A percentile compares a stretch with the other conserved stretches of the same genome.
These are phyloP conservation scores for Cladophialophora chaetospira DNA, from an alignment of 2,329 filamentous ascomycete species.

Conservation along the genomic window DNA sequence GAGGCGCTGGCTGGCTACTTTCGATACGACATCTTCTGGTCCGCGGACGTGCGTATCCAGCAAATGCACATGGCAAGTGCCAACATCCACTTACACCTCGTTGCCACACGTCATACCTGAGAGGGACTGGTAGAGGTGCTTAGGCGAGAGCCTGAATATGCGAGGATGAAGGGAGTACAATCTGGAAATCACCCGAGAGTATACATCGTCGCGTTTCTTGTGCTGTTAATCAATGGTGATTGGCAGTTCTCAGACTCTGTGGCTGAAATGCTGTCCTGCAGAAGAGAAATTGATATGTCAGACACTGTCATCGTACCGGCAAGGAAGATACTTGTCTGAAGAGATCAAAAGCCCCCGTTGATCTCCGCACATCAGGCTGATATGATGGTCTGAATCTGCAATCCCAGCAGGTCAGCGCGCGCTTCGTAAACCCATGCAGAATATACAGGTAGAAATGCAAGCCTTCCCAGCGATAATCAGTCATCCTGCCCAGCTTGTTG, in stretches of 20 bases:
- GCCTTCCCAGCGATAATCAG: neutral
- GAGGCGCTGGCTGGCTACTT: no score
- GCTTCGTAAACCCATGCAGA: conserved; percentile 20
- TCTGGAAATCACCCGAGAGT: neutral
- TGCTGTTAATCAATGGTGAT: neutral
- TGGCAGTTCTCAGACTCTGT: neutral
- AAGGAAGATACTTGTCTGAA: conserved; percentile 29
- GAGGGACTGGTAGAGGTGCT: no score
- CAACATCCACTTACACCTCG: no score
- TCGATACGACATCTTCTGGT: no score
- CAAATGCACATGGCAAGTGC: no score
- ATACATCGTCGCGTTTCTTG: neutral
- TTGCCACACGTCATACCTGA: no score
- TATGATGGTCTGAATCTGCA: conserved; percentile 21
- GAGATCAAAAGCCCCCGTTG: neutral
- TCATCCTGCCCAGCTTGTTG: conserved; percentile 67
- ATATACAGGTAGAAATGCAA: conserved; percentile 10
- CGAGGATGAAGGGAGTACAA: neutral
- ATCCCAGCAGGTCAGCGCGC: conserved; percentile 24
- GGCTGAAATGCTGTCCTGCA: conserved; percentile 15
- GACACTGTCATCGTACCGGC: conserved; percentile 11
- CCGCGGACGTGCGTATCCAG: no score
- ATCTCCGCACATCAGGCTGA: conserved; percentile 1
- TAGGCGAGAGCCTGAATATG: no score
- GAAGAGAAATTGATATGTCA: conserved; percentile 18